phyloP scores from a whole-genome alignment of 768 basidiomycete genomes.

The Phlegmacium glaucopus region DNA sequence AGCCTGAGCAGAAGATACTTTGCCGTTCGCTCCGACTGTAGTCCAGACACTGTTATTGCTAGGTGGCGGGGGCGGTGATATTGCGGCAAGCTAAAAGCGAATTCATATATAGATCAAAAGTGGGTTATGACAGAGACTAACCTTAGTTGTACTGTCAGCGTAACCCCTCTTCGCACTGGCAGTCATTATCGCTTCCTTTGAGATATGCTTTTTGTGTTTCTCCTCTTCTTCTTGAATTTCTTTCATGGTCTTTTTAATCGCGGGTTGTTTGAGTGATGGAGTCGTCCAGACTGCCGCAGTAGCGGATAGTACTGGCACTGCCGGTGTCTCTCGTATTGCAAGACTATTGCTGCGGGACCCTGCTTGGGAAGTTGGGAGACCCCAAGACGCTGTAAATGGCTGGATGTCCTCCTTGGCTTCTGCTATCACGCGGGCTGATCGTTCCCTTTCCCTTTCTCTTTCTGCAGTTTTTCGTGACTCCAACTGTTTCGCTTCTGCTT shows the following conservation, averaged over 20 bases:
- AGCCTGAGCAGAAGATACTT: slow-evolving; percentile 34
- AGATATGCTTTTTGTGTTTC: slow-evolving; percentile 64
- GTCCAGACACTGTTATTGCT: slow-evolving; percentile 67
- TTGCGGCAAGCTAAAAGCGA: slow-evolving; percentile 7
- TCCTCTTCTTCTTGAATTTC: slow-evolving; percentile 99
- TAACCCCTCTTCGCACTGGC: slow-evolving; percentile 66
- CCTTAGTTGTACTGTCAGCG: slow-evolving; percentile 78
- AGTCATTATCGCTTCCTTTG: slow-evolving; percentile 57
- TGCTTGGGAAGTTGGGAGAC: slow-evolving; percentile 79
- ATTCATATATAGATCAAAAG: slow-evolving; percentile 8
- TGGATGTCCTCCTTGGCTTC: slow-evolving; percentile 53
- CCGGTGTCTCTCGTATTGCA: slow-evolving; percentile 38
- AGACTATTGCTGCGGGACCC: slow-evolving; percentile 42
- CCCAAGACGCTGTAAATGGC: slow-evolving; percentile 75
- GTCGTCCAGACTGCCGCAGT: slow-evolving; percentile 73
- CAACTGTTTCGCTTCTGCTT: slow-evolving; percentile 79
- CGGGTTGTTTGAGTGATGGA: slow-evolving; percentile 41
- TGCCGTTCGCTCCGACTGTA: slow-evolving; percentile 81
- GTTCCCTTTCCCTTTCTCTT: slow-evolving; percentile 69
- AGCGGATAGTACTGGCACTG: slow-evolving; percentile 25
- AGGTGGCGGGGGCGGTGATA: slow-evolving; percentile 22
- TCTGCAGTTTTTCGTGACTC: slow-evolving; percentile 76
- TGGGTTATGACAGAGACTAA: slow-evolving; percentile 23
- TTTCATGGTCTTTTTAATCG: slow-evolving; percentile 90
- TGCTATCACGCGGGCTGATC: slow-evolving; percentile 43